phyloP scores from a whole-genome alignment of 345 rosid species.

The Pseudoturritis turrita region DNA sequence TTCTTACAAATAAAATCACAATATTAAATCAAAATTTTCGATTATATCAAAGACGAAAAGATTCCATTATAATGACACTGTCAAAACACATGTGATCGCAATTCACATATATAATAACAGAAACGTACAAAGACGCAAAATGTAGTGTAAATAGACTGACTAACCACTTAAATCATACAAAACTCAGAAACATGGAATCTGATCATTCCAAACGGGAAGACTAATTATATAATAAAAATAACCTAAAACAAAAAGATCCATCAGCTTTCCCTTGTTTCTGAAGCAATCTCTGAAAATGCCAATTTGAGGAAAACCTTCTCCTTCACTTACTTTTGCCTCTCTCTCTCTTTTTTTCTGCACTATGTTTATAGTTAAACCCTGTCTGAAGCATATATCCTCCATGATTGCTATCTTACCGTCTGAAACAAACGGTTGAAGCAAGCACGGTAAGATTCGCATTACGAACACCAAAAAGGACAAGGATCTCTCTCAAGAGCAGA shows the following conservation, averaged over 20 bases:
- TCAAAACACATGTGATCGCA: conserved; percentile 9
- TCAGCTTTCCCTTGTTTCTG: conserved; percentile 16
- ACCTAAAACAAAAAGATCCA: conserved; percentile 8
- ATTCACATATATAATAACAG: conserved; percentile 18
- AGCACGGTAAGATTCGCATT: conserved; percentile 6
- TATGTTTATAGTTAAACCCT: conserved; percentile 10
- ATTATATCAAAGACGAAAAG: too few relatives aligned
- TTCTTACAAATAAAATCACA: too few relatives aligned
- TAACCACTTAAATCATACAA: conserved; percentile 24
- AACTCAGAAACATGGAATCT: conserved; percentile 24
- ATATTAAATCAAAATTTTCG: too few relatives aligned
- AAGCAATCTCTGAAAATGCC: conserved; percentile 33
- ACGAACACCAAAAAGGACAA: conserved; percentile 25
- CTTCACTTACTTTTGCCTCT: conserved; percentile 7
- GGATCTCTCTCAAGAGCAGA: conserved; percentile 21
- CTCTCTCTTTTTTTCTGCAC: conserved; percentile 8
- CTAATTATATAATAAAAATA: conserved; percentile 1
- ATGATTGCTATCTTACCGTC: conserved; percentile 4
- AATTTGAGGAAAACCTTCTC: conserved; percentile 11
- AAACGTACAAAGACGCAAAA: not conserved
- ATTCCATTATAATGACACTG: too few relatives aligned
- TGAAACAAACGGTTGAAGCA: conserved; percentile 12
- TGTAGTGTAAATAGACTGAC: conserved; percentile 1
- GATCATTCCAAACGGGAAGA: conserved; percentile 8
- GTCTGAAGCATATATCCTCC: conserved; percentile 21